These are phyloP conservation scores for Bullera alba DNA, from an alignment of 768 basidiomycete species.

Conservation along the genomic window DNA sequence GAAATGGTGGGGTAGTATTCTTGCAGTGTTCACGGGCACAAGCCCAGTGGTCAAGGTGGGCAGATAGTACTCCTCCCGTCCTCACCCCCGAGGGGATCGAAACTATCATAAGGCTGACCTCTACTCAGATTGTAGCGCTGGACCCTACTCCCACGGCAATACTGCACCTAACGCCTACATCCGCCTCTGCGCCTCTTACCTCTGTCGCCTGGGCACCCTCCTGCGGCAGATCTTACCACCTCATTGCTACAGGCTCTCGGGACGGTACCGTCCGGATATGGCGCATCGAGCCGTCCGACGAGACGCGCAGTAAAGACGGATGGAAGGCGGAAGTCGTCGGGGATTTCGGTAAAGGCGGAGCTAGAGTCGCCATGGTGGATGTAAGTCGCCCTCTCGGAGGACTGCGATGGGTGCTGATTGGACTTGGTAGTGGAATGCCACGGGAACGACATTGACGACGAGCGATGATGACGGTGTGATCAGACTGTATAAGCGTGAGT, in stretches of 20 bases:
- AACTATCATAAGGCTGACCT: conserved; percentile 1
- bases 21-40: conserved; percentile 69
- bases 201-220: conserved; percentile 89
- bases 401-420: conserved; percentile 1
- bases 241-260: conserved; percentile 80
- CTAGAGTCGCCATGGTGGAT: conserved; percentile 74
- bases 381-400: conserved; percentile 70
- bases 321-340: conserved; percentile 74
- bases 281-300: conserved; percentile 61
- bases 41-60: conserved; percentile 69
- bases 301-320: conserved; percentile 49
- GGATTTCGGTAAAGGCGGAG: conserved; percentile 56
- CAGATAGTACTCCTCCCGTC: conserved; percentile 1
- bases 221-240: conserved; percentile 87
- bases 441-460: conserved; percentile 56
- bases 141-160: conserved; percentile 58
- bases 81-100: neutral
- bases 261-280: conserved; percentile 88
- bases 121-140: conserved; percentile 18
- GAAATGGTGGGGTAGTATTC: conserved; percentile 84
- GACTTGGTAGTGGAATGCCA: conserved; percentile 41
- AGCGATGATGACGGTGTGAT: conserved; percentile 52
- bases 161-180: conserved; percentile 58
- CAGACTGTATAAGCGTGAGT: conserved; percentile 63
- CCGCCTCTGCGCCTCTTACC: conserved; percentile 62